Base-by-base conservation (phyloP, 805 yeast genomes). In the Ogataea kodamae region DNA sequence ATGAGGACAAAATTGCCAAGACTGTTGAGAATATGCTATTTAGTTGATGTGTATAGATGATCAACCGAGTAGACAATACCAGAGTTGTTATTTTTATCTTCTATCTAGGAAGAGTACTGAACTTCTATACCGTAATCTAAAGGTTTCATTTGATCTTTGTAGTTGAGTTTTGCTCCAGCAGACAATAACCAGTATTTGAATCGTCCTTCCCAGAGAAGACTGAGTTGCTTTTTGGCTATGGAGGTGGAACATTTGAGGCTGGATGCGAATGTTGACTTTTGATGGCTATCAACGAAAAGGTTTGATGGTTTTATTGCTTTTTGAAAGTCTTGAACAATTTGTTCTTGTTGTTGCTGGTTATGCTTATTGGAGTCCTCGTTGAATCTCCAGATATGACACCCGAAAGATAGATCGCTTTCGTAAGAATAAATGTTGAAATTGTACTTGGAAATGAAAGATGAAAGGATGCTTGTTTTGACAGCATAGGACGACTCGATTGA, bases 341-440 rank as follows among this genome's bases (percentile, higher is more conserved):
- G 13, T 15, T 40, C 39, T 25, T 54, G 56, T 16, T 52, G 46
- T 4, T 44, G 35, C 12, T 42, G 43, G 10, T 45, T 38, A n/a
- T 52, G 29, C 8, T 26, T 33, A 37, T 46, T 52, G 35, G 50
- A 49, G 4, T 34, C 18, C 20, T 39, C 46, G 4, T 48, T 61
- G 20, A 65, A 64, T 39, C 76, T 74, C 81, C 90, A 86, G 14
- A 89, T 56, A 49, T 89, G 96, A 48, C 85, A 78, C 3, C 98
- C 98, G 17, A 92, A 59, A 0, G 90, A 77, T 30, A 92, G 62
- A 54, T 90, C 85, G 33, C 95, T 83, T 45, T 85, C 83, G 50
- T 90, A 89, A 0, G 97, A 90, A 54, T 85, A 90, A 33, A 87
- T 62, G 53, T 92, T 92, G 59, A 92, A 90, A 51, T 86, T 95